These are phyloP conservation scores for Wallacemonas sp. DNA, from an alignment of 208 protist genomes.

Conservation along the genomic window DNA sequence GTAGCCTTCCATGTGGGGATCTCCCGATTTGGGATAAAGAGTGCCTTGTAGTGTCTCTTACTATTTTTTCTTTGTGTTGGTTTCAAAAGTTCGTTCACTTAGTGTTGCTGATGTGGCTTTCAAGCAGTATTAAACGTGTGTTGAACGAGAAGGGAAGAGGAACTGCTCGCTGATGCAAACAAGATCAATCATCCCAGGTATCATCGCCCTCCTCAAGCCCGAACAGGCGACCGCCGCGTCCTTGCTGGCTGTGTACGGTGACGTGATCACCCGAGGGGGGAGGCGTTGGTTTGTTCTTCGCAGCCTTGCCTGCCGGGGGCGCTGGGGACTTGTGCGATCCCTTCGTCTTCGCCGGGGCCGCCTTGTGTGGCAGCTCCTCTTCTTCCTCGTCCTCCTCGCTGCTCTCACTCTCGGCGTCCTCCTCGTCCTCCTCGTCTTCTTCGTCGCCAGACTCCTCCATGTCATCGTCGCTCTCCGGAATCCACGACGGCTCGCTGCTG, in stretches of 20 bases:
- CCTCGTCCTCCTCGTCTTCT: conserved; percentile 21
- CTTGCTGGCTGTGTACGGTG: neutral
- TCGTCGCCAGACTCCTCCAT: conserved; percentile 19
- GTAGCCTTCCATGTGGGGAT: too few species aligned
- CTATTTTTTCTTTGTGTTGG: too few species aligned
- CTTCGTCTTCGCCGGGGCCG: neutral
- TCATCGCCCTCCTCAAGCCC: conserved; percentile 29
- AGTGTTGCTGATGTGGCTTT: too few species aligned
- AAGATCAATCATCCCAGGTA: conserved; percentile 57
- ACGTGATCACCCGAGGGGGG: too few species aligned
- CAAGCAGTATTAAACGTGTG: too few species aligned
- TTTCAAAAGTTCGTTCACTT: too few species aligned
- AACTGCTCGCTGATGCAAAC: too few species aligned
- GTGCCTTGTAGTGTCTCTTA: too few species aligned
- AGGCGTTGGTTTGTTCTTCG: too few species aligned
- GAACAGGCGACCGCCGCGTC: conserved; percentile 5
- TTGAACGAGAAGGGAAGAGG: too few species aligned
- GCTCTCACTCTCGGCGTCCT: conserved; percentile 13
- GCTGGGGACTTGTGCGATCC: neutral
- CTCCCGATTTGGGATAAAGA: too few species aligned
- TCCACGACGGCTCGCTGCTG: conserved; percentile 64
- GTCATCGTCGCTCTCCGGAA: conserved; percentile 44
- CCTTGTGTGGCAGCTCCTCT: neutral
- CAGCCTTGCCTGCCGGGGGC: too few species aligned
- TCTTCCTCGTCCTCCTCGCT: conserved; percentile 9